Evolutionary conservation across 2,329 filamentous ascomycete species (phyloP).

Genomic region (Amesomyces nigricolor): DNA sequence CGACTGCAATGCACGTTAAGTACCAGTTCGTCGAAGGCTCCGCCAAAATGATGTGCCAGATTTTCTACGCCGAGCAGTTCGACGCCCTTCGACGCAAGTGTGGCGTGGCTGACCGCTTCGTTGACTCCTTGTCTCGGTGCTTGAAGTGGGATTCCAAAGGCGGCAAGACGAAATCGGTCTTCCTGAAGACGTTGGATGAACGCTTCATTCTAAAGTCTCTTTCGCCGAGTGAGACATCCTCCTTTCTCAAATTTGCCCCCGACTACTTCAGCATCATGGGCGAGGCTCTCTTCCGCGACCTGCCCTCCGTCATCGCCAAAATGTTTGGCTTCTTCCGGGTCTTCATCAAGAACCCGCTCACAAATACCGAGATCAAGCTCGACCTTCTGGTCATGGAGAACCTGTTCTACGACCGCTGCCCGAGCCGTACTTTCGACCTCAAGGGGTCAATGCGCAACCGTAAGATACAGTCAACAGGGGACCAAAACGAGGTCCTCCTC

Average conservation of each 20-base stretch:
- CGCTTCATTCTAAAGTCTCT: conserved; percentile 89
- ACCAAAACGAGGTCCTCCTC: conserved; percentile 91
- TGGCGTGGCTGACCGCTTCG: conserved; percentile 85
- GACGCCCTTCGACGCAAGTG: conserved; percentile 91
- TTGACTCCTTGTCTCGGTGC: conserved; percentile 91
- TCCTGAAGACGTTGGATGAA: conserved; percentile 93
- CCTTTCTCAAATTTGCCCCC: conserved; percentile 91
- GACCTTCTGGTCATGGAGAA: conserved; percentile 97
- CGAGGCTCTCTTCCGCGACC: conserved; percentile 87
- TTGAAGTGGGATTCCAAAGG: conserved; percentile 98
- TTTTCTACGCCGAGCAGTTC: conserved; percentile 97
- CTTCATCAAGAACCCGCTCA: conserved; percentile 89
- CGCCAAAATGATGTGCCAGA: conserved; percentile 96
- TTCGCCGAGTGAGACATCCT: conserved; percentile 83
- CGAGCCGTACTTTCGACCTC: conserved; percentile 87
- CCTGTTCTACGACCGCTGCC: conserved; percentile 88
- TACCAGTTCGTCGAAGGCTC: conserved; percentile 92
- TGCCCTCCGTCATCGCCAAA: conserved; percentile 95
- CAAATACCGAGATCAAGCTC: conserved; percentile 88
- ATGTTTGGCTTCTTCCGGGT: conserved; percentile 99
- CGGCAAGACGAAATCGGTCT: conserved; percentile 95
- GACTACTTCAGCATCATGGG: conserved; percentile 98
- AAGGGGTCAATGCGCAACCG: conserved; percentile 99
- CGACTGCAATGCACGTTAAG: conserved; percentile 87
- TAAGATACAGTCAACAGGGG: conserved; percentile 91